Percentiles rank a stretch among this genome's conserved stretches.
These are phyloP conservation scores for Penicillium herquei DNA, from an alignment of 495 filamentous ascomycete species.

Conservation along the genomic window DNA sequence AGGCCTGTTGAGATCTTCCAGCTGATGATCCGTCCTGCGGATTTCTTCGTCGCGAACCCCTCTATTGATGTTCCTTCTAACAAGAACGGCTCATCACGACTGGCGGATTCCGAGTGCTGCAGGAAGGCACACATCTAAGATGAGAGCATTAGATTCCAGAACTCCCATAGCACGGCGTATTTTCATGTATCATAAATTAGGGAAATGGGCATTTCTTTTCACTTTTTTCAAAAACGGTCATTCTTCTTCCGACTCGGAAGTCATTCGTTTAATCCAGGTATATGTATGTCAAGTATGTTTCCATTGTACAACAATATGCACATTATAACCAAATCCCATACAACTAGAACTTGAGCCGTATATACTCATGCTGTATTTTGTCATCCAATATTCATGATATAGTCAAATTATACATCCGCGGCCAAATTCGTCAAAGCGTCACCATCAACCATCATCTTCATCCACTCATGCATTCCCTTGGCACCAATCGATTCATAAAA, in stretches of 20 bases:
- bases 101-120: slow-evolving; percentile 42
- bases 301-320: too few relatives aligned
- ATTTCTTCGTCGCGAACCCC: slow-evolving; percentile 76
- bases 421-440: slow-evolving; percentile 63
- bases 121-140: slow-evolving; percentile 34
- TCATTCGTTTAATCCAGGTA: too few relatives aligned
- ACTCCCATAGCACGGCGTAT: too few relatives aligned
- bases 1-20: slow-evolving; percentile 60
- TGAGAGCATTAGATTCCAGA: neutral
- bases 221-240: too few relatives aligned
- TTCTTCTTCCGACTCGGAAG: too few relatives aligned
- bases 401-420: slow-evolving; percentile 6
- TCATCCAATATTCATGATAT: too few relatives aligned
- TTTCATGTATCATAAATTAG: too few relatives aligned
- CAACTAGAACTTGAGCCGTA: too few relatives aligned
- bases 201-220: too few relatives aligned
- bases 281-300: too few relatives aligned
- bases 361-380: too few relatives aligned
- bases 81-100: slow-evolving; percentile 52
- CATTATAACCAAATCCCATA: neutral
- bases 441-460: slow-evolving; percentile 84
- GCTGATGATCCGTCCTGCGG: slow-evolving; percentile 66
- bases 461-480: slow-evolving; percentile 80
- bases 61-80: slow-evolving; percentile 67
- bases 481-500: slow-evolving; percentile 85